Evolutionary conservation across 805 yeast species (phyloP).

Genomic region (Myxozyma sirexii): DNA sequence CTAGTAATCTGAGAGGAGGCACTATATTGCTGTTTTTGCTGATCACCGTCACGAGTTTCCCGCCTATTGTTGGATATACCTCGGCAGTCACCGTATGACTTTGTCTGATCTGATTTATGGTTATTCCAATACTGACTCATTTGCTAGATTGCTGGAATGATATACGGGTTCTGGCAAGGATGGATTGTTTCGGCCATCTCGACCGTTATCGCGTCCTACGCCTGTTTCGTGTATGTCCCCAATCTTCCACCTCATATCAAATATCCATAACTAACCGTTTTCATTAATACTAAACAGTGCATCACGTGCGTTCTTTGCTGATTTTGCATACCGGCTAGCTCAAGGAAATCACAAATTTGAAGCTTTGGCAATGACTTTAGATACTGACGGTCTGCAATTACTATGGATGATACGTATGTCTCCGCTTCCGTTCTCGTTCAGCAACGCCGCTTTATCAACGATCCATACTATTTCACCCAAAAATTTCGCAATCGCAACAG

Average conservation of each 20-base stretch:
- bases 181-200: conserved; percentile 76
- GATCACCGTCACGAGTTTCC: conserved; percentile 75
- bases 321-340: conserved; percentile 63
- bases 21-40: conserved; percentile 51
- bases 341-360: conserved; percentile 64
- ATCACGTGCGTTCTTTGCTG: conserved; percentile 61
- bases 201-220: conserved; percentile 70
- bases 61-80: conserved; percentile 86
- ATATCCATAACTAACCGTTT: too few relatives aligned
- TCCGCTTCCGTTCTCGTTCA: conserved; percentile 89
- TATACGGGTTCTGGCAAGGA: conserved; percentile 78
- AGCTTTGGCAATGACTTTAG: conserved; percentile 75
- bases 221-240: conserved; percentile 59
- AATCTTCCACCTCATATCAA: too few relatives aligned
- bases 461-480: conserved; percentile 70
- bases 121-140: too few relatives aligned
- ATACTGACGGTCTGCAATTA: conserved; percentile 66
- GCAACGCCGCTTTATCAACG: conserved; percentile 90
- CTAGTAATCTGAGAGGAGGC: conserved; percentile 41
- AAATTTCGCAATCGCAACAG: conserved; percentile 70
- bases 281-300: conserved; percentile 36
- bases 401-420: conserved; percentile 77
- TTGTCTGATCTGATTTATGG: too few relatives aligned
- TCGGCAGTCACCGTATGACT: conserved; percentile 42
- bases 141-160: conserved; percentile 62